Conservation (phyloP, 352 stramenopile genomes). For the Phytophthora sojae region DNA sequence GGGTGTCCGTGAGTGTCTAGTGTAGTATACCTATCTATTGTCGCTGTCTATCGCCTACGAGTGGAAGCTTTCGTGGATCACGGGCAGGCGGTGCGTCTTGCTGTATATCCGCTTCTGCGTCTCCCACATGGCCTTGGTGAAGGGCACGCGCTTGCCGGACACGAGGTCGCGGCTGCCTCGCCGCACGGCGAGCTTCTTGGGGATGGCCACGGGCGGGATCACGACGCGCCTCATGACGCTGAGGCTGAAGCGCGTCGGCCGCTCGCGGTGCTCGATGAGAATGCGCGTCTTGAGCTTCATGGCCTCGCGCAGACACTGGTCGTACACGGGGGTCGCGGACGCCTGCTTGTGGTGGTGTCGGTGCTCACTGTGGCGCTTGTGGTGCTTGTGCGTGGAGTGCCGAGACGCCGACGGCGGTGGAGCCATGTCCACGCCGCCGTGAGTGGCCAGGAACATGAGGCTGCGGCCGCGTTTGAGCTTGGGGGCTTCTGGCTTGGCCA, state of each 20-base stretch:
- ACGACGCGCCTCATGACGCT: constrained; percentile 66
- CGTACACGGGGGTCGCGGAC: constrained; percentile 35
- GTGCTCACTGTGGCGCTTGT: constrained; percentile 16
- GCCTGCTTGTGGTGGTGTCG: constrained; percentile 21
- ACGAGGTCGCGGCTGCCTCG: constrained; percentile 48
- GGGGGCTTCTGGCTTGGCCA: constrained; percentile 9
- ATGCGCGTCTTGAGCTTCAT: constrained; percentile 73
- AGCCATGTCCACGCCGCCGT: constrained; percentile 35
- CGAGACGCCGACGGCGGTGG: constrained; percentile 13
- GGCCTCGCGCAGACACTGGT: constrained; percentile 48
- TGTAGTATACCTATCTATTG: constrained; percentile 5
- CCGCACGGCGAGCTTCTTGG: constrained; percentile 40
- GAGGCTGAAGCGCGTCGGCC: constrained; percentile 62
- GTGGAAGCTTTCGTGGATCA: constrained; percentile 24
- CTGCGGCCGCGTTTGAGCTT: constrained; percentile 33
- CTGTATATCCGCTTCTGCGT: constrained; percentile 45
- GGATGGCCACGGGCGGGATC: constrained; percentile 62
- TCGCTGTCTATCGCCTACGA: background rate
- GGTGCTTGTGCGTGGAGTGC: constrained; percentile 21
- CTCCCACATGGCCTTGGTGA: constrained; percentile 72
- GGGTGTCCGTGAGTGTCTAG: background rate
- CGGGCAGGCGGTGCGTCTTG: constrained; percentile 25
- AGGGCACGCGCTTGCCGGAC: constrained; percentile 64
- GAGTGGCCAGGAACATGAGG: constrained; percentile 44
- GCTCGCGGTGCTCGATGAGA: constrained; percentile 51